These are phyloP conservation scores for Lunasporangiospora selenospora DNA, from an alignment of 192 early-diverging fungal species.

Conservation along the genomic window DNA sequence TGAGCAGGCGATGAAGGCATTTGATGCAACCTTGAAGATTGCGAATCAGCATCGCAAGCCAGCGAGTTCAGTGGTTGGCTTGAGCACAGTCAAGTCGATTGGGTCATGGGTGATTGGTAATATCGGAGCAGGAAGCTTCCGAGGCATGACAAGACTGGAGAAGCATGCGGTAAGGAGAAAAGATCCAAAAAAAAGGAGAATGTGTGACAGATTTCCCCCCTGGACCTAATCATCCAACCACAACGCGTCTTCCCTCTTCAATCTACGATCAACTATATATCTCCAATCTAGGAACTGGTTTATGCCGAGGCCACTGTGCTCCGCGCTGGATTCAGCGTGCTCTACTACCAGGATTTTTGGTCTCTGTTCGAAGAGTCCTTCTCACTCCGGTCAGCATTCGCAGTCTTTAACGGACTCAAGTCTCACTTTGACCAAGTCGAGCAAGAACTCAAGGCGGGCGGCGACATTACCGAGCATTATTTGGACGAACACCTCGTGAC, in stretches of 20 bases:
- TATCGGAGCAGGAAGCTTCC: constrained; percentile 48
- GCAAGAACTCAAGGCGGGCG: constrained; percentile 55
- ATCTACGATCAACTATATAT: constrained; percentile 34
- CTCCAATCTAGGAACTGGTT: constrained; percentile 72
- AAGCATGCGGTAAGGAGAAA: constrained; percentile 61
- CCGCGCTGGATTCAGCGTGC: constrained; percentile 73
- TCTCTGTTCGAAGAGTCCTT: constrained; percentile 79
- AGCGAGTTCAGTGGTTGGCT: constrained; percentile 22
- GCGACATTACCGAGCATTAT: constrained; percentile 52
- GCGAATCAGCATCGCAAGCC: constrained; percentile 64
- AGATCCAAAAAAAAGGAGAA: not conserved
- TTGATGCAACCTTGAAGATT: constrained; percentile 68
- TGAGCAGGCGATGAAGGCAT: constrained; percentile 64
- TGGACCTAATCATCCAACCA: not conserved
- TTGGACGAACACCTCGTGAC: constrained; percentile 84
- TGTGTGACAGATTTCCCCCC: not conserved
- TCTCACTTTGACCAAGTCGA: constrained; percentile 50
- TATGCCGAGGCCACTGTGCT: constrained; percentile 80
- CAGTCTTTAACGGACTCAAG: constrained; percentile 65
- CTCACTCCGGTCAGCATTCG: constrained; percentile 71
- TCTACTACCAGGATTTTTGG: constrained; percentile 78
- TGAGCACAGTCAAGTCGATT: constrained; percentile 53
- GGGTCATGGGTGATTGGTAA: constrained; percentile 51
- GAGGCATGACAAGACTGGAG: constrained; percentile 63
- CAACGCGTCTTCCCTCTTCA: not conserved